Base-by-base conservation (phyloP, 495 filamentous ascomycete species). In the Podospora anserina region DNA sequence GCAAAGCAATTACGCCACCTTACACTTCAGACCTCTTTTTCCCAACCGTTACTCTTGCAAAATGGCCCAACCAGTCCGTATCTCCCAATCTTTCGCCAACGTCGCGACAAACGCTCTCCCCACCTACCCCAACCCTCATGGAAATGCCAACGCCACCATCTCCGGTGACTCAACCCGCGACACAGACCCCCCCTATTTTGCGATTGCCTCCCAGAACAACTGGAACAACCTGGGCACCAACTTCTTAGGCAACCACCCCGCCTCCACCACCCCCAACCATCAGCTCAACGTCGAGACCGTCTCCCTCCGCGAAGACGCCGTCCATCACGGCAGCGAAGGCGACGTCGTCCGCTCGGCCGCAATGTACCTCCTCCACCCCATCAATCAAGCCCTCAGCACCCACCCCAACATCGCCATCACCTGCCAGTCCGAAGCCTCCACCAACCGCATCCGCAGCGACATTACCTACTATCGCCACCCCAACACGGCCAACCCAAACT, bases 301-400 rank as follows among this genome's bases (percentile, higher is more conserved):
- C 6, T 58, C 55, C 15, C 7, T 9, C 7, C 6, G 5, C 7
- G 55, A 58, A 58, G 7, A 6, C 7, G 55, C 55, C 55, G 18
- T 58, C 7, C 18, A 58, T 16, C 55, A 58, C 18, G 55, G 18
- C 55, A 58, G 55, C 55, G 55, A 58, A 58, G 55, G 55, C 55
- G 55, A 58, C 18, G 55, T 58, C 55, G 55, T 58, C 55, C 55
- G 55, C 7, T 58, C 55, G 7, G 7, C 55, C 7, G 55, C 55
- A 9, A 58, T 58, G 5, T 16, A 58, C 55, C 55, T 58, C 7
- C 55, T 58, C 23, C 55, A 58, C 18, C 55, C 55, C 18, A 16
- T 58, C 0, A 58, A 58, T 0, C 55, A 58, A 16, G 55, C 55
- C 7, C 15, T 58, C 7, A 9, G 7, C 18, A 6, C 18, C 7